Base-by-base conservation (phyloP, 805 yeast species). In the Teunomyces tritomae region DNA sequence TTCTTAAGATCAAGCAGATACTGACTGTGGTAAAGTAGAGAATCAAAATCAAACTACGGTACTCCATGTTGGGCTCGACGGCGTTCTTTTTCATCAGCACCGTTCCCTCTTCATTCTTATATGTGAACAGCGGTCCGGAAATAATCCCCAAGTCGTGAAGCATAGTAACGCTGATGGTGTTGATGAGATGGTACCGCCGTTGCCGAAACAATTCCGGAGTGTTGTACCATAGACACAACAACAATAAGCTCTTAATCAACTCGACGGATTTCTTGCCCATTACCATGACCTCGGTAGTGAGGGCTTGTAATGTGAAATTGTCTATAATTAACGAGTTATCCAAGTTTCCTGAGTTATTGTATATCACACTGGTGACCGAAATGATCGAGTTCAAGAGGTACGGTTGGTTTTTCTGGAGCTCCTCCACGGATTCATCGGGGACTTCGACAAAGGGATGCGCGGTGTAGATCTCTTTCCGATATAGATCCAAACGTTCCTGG, bases 161-260 rank as follows among this genome's bases (percentile, higher is more conserved):
- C 64, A 90, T 71, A 3, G 85, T 73, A 10, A 84, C 80, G 45
- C 90, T 82, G 17, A 88, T 69, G 10, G 80, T 71, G 46, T 82
- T 80, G 52, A 88, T 75, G 45, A 89, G 70, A 60, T 87, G 94
- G 53, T 84, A 83, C 42, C 95, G 79, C 48, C 95, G 80, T 56
- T 86, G 87, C 53, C 83, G 87, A 54, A 87, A 87, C 55, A 87
- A 71, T 63, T 89, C 96, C 0, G 96, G 87, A 3, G 88, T 79
- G 54, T 86, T 87, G 61, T 89, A 89, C 96, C 96, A 90, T 27
- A 84, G 64, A 24, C 86, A 77, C 45, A 86, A 69, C 5, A 87
- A 57, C 14, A 86, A 59, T 43, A 87, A 67, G 14, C 84, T 69
- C 61, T 84, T 83, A 34, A 89, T 68, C 32, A 88, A 64, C 61